Evolutionary conservation across 176 grass and related monocot genomes (phyloP).

Genomic region (Oryza nivara): DNA sequence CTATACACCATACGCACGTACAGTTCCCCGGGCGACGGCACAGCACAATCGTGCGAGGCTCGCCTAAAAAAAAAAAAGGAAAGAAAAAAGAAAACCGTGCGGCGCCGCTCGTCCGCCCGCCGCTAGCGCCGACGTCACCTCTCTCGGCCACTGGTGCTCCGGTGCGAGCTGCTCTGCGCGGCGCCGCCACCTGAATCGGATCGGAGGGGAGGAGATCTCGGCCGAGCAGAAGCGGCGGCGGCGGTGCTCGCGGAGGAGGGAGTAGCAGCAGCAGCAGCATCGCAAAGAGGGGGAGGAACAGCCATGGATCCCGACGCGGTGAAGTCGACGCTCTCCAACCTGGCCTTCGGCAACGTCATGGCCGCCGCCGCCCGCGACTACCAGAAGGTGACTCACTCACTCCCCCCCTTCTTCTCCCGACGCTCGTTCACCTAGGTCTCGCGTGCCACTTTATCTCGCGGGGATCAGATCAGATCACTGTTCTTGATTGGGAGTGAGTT

Average conservation of each 20-base stretch:
- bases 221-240: constrained; percentile 8
- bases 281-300: background rate
- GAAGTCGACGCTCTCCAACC: constrained; percentile 73
- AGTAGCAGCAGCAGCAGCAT: background rate
- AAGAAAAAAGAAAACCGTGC: too few species aligned
- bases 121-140: too few species aligned
- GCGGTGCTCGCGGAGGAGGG: background rate
- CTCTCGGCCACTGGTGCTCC: too few species aligned
- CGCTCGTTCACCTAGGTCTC: too few species aligned
- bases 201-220: constrained; percentile 29
- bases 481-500: background rate
- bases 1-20: too few species aligned
- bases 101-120: too few species aligned
- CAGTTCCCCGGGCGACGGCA: too few species aligned
- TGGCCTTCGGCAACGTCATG: constrained; percentile 84
- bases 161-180: too few species aligned
- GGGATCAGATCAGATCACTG: background rate
- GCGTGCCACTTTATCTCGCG: background rate
- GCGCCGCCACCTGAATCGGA: background rate
- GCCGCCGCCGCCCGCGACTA: constrained; percentile 89
- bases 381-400: constrained; percentile 63
- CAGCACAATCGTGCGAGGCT: too few species aligned
- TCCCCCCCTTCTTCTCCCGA: too few species aligned
- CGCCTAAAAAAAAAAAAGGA: too few species aligned
- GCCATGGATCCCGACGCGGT: constrained; percentile 88